Percentiles rank a stretch among this genome's conserved stretches.
Evolutionary conservation across 305 asterid species (phyloP).

Genomic region (Coffea humblotiana): DNA sequence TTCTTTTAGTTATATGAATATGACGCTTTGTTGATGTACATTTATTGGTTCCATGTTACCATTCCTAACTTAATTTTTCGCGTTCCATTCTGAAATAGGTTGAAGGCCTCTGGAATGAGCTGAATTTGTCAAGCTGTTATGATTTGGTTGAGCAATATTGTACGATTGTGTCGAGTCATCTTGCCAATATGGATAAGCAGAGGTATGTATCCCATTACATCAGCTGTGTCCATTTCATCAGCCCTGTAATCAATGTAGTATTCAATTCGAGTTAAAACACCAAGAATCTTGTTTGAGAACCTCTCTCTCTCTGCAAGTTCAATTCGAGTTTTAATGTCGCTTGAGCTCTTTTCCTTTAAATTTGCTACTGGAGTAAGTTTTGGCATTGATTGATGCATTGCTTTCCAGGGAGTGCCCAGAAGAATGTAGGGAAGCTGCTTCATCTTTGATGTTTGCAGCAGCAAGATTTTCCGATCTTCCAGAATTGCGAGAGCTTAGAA

Average conservation of each 20-base stretch:
- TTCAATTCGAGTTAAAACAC: neutral
- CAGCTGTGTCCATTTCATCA: neutral
- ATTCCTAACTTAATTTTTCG: neutral
- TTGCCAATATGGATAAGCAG: slow-evolving; percentile 57
- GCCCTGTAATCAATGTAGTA: too few relatives aligned
- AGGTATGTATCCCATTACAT: slow-evolving; percentile 37
- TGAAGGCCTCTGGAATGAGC: slow-evolving; percentile 67
- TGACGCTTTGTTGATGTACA: neutral
- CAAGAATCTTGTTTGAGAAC: neutral
- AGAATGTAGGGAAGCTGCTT: slow-evolving; percentile 84
- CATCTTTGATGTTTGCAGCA: slow-evolving; percentile 84
- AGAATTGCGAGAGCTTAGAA: slow-evolving; percentile 79
- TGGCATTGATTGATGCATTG: neutral
- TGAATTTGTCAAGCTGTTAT: slow-evolving; percentile 58
- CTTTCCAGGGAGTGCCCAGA: slow-evolving; percentile 83
- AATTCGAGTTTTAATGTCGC: neutral
- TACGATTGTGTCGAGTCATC: slow-evolving; percentile 43
- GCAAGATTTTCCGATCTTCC: slow-evolving; percentile 92
- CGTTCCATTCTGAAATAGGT: slow-evolving; percentile 44
- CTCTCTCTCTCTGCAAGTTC: too few relatives aligned
- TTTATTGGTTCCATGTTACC: neutral
- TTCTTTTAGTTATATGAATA: neutral
- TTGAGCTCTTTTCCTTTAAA: neutral
- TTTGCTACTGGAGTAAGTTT: neutral
- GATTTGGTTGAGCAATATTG: slow-evolving; percentile 59